Base-by-base conservation (phyloP, 176 grass and related monocot genomes). In the Musa beccarii region DNA sequence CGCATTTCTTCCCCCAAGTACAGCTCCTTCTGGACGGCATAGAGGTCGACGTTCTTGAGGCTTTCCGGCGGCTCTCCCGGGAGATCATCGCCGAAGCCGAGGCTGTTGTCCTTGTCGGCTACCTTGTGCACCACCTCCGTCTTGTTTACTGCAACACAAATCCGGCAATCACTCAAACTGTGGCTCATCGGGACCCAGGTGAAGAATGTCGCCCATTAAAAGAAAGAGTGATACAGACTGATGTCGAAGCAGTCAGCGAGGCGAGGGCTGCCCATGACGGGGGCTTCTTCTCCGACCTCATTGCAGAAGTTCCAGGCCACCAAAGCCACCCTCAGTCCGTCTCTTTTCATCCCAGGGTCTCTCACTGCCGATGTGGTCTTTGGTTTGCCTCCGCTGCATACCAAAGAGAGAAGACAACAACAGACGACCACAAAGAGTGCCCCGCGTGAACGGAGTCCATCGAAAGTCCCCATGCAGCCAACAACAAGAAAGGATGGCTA, bases 241-340 rank as follows among this genome's bases (percentile, higher is more conserved):
- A 97, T 82, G 70, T 92, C 87, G 62, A 92, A 92, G 89, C 93
- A 97, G 74, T 97, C 93, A 56, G 90, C 93, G 71, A 84, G 73
- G 77, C 93, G 90, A 5, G 93, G 93, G 81, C 90, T 97, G 80
- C 90, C 90, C 87, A 93, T 97, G 53, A 68, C 76, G 72, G 87
- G 84, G 2, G 93, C 87, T 76, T 97, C 93, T 26, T 50, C 59
- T 19, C 93, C 93, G 49, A 97, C 93, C 89, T 97, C 93, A 54
- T 97, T 97, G 79, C 93, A 97, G 75, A 92, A 92, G 73, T 92
- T 92, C 93, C 90, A 97, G 50, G 90, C 93, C 71, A 92, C 93
- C 87, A 88, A 90, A 9, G 90, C 90, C 22, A 93, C 81, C 59
- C 85, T 89, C 49, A 97, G 79, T 51, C 90, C 87, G 73, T 97